phyloP scores from a whole-genome alignment of 768 basidiomycete species.

The Tricholoma sp. region DNA sequence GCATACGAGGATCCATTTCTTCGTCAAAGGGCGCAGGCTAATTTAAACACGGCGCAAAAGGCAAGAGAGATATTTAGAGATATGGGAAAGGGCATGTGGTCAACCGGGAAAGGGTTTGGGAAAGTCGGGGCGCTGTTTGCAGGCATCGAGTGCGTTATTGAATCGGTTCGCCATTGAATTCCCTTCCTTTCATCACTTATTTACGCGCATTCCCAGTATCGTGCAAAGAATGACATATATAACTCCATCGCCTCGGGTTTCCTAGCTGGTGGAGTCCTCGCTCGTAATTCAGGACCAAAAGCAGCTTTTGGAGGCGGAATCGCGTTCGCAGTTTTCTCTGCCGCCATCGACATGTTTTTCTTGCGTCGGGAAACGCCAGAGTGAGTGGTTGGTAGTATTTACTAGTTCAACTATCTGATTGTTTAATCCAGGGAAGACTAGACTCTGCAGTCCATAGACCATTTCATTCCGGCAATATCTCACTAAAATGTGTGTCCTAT shows the following conservation, averaged over 20 bases:
- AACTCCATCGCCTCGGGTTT: slow-evolving; percentile 89
- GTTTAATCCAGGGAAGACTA: slow-evolving; percentile 47
- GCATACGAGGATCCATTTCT: slow-evolving; percentile 91
- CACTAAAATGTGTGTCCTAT: slow-evolving; percentile 19
- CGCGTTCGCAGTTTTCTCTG: slow-evolving; percentile 92
- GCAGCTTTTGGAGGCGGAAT: slow-evolving; percentile 84
- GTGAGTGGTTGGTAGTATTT: slow-evolving; percentile 35
- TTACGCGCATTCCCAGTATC: slow-evolving; percentile 56
- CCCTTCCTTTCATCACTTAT: background rate
- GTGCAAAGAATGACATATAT: slow-evolving; percentile 91
- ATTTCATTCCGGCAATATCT: slow-evolving; percentile 12
- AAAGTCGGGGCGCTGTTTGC: slow-evolving; percentile 93
- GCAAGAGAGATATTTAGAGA: slow-evolving; percentile 84
- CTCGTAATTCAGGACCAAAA: slow-evolving; percentile 81
- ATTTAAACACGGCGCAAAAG: slow-evolving; percentile 65
- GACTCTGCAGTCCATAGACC: slow-evolving; percentile 21
- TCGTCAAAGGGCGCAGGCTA: slow-evolving; percentile 53
- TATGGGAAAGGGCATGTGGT: slow-evolving; percentile 92
- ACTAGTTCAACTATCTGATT: background rate
- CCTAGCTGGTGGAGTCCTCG: slow-evolving; percentile 82
- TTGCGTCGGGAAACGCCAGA: slow-evolving; percentile 76
- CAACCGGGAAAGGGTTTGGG: slow-evolving; percentile 85
- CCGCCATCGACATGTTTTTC: slow-evolving; percentile 77
- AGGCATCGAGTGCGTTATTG: slow-evolving; percentile 94
- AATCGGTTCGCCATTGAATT: slow-evolving; percentile 61